phyloP scores from a whole-genome alignment of 495 filamentous ascomycete species.

The Emericellopsis terricola region DNA sequence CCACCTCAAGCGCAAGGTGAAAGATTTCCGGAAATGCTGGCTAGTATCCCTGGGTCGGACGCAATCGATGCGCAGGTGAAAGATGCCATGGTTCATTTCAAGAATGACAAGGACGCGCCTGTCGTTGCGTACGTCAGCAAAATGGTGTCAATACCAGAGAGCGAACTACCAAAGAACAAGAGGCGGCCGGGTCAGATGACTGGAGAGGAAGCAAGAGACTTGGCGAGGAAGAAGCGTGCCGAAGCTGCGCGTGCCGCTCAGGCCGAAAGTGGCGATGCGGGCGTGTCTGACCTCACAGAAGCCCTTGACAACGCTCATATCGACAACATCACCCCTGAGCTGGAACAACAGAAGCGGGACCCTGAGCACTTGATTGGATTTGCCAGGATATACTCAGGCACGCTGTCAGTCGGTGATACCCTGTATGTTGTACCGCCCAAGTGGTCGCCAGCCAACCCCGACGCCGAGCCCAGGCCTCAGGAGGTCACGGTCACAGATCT shows the following conservation, averaged over 20 bases:
- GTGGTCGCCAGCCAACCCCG: constrained; percentile 65
- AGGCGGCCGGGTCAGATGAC: constrained; percentile 54
- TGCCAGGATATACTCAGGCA: constrained; percentile 82
- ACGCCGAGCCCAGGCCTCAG: constrained; percentile 56
- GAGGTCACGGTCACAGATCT: constrained; percentile 75
- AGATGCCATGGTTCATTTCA: constrained; percentile 68
- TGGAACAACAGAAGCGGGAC: constrained; percentile 39
- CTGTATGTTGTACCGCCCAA: constrained; percentile 86
- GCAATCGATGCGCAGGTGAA: constrained; percentile 48
- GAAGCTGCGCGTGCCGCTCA: constrained; percentile 59
- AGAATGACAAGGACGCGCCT: constrained; percentile 46
- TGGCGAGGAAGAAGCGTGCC: constrained; percentile 73
- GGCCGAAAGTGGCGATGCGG: constrained; percentile 14
- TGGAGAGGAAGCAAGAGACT: constrained; percentile 74
- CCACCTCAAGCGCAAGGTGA: constrained; percentile 69
- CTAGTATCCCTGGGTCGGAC: constrained; percentile 60
- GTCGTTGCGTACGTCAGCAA: constrained; percentile 95
- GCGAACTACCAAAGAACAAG: constrained; percentile 69
- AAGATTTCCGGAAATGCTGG: constrained; percentile 59
- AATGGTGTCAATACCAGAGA: constrained; percentile 89
- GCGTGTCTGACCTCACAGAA: constrained; percentile 11
- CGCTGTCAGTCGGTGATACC: constrained; percentile 70
- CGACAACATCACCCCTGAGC: constrained; percentile 29
- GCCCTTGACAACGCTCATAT: constrained; percentile 23
- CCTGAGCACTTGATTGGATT: constrained; percentile 88